phyloP scores from a whole-genome alignment of 2,329 filamentous ascomycete species.

The Fusarium liriodendri region DNA sequence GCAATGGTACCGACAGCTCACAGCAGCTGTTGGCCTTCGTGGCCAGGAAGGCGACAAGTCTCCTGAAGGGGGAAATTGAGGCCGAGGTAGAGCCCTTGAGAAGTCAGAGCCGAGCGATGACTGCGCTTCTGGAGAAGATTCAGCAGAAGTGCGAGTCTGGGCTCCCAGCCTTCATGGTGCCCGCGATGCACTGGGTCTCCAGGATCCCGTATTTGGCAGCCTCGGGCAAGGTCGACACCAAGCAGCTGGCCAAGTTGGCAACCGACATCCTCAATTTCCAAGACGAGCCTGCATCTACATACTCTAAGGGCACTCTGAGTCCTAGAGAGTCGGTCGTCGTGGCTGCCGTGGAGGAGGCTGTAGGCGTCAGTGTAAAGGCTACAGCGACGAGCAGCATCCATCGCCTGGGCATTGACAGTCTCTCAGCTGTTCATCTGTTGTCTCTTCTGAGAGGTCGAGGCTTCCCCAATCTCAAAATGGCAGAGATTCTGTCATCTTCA shows the following conservation, averaged over 20 bases:
- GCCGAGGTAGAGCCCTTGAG: neutral
- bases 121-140: neutral
- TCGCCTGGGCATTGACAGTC: conserved; percentile 20
- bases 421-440: conserved; percentile 14
- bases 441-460: conserved; percentile 5
- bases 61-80: neutral
- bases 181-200: conserved; percentile 5
- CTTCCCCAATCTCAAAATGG: neutral
- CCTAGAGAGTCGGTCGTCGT: neutral
- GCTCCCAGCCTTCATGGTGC: conserved; percentile 25
- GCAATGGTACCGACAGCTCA: neutral
- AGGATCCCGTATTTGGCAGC: conserved; percentile 23
- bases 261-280: neutral
- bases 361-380: conserved; percentile 1
- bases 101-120: neutral
- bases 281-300: neutral
- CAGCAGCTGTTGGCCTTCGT: conserved; percentile 9
- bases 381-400: neutral
- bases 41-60: neutral
- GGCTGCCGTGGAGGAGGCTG: neutral
- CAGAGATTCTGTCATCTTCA: neutral
- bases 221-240: conserved; percentile 25
- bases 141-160: conserved; percentile 8
- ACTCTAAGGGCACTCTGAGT: neutral
- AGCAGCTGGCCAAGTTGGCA: conserved; percentile 3